phyloP scores from a whole-genome alignment of 768 basidiomycete species.

The Mycena alexandri region DNA sequence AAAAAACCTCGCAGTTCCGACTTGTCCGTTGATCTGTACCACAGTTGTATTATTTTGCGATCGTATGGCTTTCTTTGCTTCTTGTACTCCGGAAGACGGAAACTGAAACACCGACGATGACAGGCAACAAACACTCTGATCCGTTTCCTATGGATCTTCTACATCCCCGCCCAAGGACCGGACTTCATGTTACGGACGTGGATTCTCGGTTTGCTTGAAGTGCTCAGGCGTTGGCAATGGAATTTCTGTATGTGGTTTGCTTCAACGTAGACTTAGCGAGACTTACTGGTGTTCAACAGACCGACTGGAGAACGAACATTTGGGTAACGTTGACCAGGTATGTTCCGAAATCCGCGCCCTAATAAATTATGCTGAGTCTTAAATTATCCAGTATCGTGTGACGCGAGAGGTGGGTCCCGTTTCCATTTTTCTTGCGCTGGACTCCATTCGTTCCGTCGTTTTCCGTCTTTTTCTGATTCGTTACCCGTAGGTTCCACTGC shows the following conservation, averaged over 20 bases:
- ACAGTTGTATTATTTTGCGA: conserved; percentile 83
- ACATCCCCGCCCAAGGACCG: conserved; percentile 68
- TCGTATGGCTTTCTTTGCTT: conserved; percentile 58
- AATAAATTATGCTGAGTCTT: no score
- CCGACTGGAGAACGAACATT: conserved; percentile 91
- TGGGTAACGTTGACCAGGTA: conserved; percentile 95
- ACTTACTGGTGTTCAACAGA: conserved; percentile 51
- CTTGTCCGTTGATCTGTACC: background rate
- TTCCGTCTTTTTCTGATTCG: background rate
- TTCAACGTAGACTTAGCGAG: conserved; percentile 5
- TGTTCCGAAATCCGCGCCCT: no score
- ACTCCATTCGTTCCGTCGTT: conserved; percentile 58
- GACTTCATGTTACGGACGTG: conserved; percentile 71
- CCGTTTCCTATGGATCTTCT: conserved; percentile 88
- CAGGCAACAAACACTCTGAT: conserved; percentile 80
- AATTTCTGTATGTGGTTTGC: conserved; percentile 76
- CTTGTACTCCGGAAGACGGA: background rate
- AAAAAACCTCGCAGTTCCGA: background rate
- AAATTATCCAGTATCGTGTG: no score
- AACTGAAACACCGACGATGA: background rate
- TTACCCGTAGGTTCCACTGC: background rate
- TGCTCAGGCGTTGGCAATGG: conserved; percentile 89
- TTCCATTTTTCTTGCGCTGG: no score
- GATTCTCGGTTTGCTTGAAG: conserved; percentile 78
- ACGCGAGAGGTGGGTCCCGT: conserved; percentile 88